Conservation (phyloP, 2,329 filamentous ascomycete species). For the Penicillium capsulatum region DNA sequence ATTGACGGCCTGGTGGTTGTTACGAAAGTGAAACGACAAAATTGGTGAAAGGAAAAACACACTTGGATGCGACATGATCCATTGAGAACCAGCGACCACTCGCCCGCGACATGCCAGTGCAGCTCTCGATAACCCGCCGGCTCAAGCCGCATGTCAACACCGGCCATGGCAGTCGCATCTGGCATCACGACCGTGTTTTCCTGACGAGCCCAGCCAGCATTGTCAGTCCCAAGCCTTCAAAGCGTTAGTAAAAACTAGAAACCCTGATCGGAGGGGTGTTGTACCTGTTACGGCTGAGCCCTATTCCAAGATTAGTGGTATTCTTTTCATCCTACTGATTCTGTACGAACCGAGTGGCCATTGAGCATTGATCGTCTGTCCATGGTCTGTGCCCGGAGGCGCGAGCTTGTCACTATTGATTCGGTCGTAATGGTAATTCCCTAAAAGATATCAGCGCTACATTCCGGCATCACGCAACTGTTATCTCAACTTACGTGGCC, state of each 20-base stretch:
- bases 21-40: background rate
- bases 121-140: constrained; percentile 58
- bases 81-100: constrained; percentile 41
- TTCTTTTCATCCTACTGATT: no score
- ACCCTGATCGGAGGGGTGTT: background rate
- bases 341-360: constrained; percentile 50
- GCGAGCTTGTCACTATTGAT: constrained; percentile 54
- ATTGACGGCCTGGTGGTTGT: constrained; percentile 37
- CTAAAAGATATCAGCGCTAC: constrained; percentile 19
- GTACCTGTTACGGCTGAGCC: constrained; percentile 47
- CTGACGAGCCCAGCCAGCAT: constrained; percentile 53
- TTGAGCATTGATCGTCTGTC: constrained; percentile 41
- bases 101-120: constrained; percentile 49
- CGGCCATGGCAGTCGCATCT: constrained; percentile 50
- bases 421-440: constrained; percentile 49
- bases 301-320: constrained; percentile 12
- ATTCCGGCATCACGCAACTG: no score
- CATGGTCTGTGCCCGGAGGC: constrained; percentile 51
- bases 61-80: constrained; percentile 38
- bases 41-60: background rate
- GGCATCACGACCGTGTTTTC: constrained; percentile 53
- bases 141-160: constrained; percentile 57
- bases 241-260: background rate
- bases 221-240: constrained; percentile 39
- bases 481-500: constrained; percentile 47